Base-by-base conservation (phyloP, 192 early-diverging fungal genomes). In the Rhizoclosmatium sp. region DNA sequence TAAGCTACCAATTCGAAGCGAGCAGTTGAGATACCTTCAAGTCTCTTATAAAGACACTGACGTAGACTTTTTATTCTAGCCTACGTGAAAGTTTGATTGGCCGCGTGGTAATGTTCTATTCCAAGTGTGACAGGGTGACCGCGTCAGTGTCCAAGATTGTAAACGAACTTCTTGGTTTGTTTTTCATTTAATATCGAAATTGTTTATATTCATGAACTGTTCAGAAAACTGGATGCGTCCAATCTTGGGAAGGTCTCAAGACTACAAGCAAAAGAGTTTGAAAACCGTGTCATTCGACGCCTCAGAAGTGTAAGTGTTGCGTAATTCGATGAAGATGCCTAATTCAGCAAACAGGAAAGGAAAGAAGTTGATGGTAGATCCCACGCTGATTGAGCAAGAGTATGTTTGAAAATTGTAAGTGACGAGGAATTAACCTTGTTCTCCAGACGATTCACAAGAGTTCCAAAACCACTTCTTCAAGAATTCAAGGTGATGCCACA, bases 221-320 rank as follows among this genome's bases (percentile, higher is more conserved):
- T n/a, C 93, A 56, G 92, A 90, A 75, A 92, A 89, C 79, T 97
- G 95, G 95, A 94, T 92, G 79, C 88, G 96, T 49, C 93, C 94
- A 48, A 93, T 97, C 49, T 80, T 96, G 48, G 89, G 92, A 4
- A 89, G 94, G 64, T 94, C 92, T 76, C 83, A 89, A 39, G 90
- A 92, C 78, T 95, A 95, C 82, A 76, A 76, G 42, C 23, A 76
- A 40, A 65, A 86, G 87, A 19, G 91, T 7, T 23, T 62, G 12
- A 21, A 67, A 47, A 62, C 60, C 14, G 75, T 76, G 2, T 40
- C 49, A 19, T 76, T 76, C 41, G 65, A 76, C 45, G 75, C 75
- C 3, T 48, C 75, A 7, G 75, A 76, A 19, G 45, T 62, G 69
- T 71, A 56, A 49, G 69, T 47, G 19, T 47, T 68, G 12, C 3